Evolutionary conservation across 495 filamentous ascomycete species (phyloP), one percentile per base, ranked within the genome.

Genomic region (Aspergillus egyptiacus): DNA sequence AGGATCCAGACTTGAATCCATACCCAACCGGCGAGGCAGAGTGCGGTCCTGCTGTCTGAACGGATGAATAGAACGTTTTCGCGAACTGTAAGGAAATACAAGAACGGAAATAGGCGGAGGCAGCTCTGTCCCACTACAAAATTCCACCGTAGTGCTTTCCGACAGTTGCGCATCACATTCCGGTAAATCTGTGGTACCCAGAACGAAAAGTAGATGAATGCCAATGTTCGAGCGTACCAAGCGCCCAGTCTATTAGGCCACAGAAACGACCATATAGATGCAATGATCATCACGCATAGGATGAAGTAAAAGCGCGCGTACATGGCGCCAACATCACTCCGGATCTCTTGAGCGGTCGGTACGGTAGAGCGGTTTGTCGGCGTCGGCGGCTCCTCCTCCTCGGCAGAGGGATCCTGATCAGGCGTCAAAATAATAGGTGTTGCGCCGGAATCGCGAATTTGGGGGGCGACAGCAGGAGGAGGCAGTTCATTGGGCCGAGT

Each of bases 171-270:
- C 66, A 86, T 81, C 36, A 89, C 71, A 66, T 98, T 98, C 35
- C 93, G 84, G 55, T 84, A 80, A 56, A 96, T 90, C 62, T 98
- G 93, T 0, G 93, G 93, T 0, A 79, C 52, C 91, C 91, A 96
- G 61, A 95, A 85, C 17, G 90, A 95, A 24, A 95, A 79, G 54
- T 95, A 95, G 51, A 78, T 50, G 51, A 87, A 79, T 18, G 79
- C 67, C 4, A 94, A 58, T 3, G 68, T 50, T 61, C 89, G 84
- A 53, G 84, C 76, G 68, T 91, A 95, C 27, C 77, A 66, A 3
- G 78, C 73, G 25, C 91, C 83, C 22, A 83, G 59, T n/a, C 73
- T 66, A 6, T 77, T 68, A 4, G 89, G 82, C 81, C 91, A 91
- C 5, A 87, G 79, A 39, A 82, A 76, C 9, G 85, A 82, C 58